Conservation (phyloP, 1,284 basidiomycete species). For the Rhodotorula sp. region DNA sequence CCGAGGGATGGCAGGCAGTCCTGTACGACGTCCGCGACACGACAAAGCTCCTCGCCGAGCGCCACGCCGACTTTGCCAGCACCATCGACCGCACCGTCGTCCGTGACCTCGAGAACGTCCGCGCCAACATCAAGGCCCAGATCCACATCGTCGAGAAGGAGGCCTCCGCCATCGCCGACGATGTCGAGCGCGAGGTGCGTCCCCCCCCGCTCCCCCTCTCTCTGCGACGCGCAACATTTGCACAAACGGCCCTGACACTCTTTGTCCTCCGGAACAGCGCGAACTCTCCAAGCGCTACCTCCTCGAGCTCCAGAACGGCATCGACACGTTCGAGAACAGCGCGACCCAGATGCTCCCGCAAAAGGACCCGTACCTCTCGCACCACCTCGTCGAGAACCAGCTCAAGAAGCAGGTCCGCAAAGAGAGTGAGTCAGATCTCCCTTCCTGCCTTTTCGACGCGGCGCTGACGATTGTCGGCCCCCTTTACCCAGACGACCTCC, state of each 20-base stretch:
- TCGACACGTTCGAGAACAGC: constrained; percentile 40
- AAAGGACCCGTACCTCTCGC: constrained; percentile 43
- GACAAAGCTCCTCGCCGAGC: constrained; percentile 35
- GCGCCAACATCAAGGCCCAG: constrained; percentile 39
- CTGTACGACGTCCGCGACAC: constrained; percentile 41
- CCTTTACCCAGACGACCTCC: constrained; percentile 29
- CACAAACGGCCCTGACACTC: not conserved
- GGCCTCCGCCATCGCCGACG: constrained; percentile 32
- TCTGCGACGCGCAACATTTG: not conserved
- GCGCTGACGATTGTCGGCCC: no score
- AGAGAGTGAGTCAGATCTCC: constrained; percentile 20
- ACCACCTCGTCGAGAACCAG: constrained; percentile 39
- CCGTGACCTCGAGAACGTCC: constrained; percentile 33
- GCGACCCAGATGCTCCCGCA: constrained; percentile 40
- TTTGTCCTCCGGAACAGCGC: constrained; percentile 12
- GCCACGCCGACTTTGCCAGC: constrained; percentile 32
- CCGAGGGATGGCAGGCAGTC: constrained; percentile 41
- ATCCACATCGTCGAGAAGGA: constrained; percentile 41
- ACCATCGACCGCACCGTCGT: constrained; percentile 39
- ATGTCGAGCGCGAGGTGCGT: constrained; percentile 39
- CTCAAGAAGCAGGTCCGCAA: constrained; percentile 42
- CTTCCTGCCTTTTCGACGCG: constrained; percentile 2
- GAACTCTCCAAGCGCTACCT: constrained; percentile 27
- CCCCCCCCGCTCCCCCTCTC: not conserved
- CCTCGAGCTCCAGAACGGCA: constrained; percentile 33